Base-by-base conservation (phyloP, 192 early-diverging fungal genomes). In the Hyaloraphidium curvatum region DNA sequence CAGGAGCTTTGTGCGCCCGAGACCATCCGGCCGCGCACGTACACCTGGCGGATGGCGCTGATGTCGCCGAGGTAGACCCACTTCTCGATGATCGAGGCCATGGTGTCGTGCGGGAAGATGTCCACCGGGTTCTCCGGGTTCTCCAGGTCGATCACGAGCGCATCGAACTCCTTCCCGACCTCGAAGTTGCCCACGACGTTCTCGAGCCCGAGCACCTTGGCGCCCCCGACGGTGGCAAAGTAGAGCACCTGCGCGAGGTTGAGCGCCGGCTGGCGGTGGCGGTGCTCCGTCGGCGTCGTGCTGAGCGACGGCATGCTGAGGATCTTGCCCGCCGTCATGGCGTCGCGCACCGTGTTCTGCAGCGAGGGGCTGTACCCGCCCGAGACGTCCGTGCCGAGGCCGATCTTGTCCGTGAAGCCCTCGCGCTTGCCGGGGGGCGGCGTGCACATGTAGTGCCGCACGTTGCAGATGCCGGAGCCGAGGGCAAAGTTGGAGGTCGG, bases 51-150 rank as follows among this genome's bases (percentile, higher is more conserved):
- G n/a, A n/a, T n/a, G n/a, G n/a, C n/a, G n/a, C n/a, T n/a, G n/a
- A n/a, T n/a, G n/a, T 87, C 88, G n/a, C 85, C 90, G 17, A 87
- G 62, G 61, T 82, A 93, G 3, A 97, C 64, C 66, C 89, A 97
- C 67, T 91, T 89, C 62, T 95, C 87, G 59, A 88, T 71, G 54
- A 67, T 63, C 3, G 67, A 56, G 13, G 63, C 60, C 5, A 69
- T 55, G 35, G 67, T 66, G 57, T 75, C 75, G 29, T 75, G 71
- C 26, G 68, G 75, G 53, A 79, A 77, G 35, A 91, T 55, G 41
- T 86, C 79, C 0, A 90, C 66, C 1, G 75, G 59, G 28, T 39
- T 33, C 25, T 23, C 40, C 55, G n/a, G 2, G 19, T 31, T 50
- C 7, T 1, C 48, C 33, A 69, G 30, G 65, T 81, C 74, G 4